phyloP scores from a whole-genome alignment of 768 basidiomycete genomes.

The Cystofilobasidium macerans region DNA sequence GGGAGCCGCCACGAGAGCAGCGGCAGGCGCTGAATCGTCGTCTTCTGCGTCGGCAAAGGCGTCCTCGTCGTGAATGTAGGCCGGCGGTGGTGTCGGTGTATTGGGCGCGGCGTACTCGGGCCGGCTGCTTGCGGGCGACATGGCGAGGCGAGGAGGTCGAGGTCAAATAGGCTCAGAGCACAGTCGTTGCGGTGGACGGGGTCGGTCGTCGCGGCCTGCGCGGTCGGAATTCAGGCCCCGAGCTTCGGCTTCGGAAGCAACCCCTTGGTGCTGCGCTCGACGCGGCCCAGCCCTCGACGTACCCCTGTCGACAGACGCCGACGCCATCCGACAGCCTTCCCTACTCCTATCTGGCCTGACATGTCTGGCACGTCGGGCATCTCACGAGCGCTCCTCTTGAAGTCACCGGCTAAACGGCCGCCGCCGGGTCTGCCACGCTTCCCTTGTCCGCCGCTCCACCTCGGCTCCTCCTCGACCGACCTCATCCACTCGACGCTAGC shows the following conservation, averaged over 20 bases:
- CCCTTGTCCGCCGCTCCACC: background rate
- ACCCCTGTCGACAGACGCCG: too few species aligned
- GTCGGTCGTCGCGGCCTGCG: too few species aligned
- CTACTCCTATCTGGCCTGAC: background rate
- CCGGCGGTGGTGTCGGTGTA: background rate
- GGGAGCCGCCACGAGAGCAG: background rate
- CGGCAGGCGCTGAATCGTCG: background rate
- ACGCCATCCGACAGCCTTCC: background rate
- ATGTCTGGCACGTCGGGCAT: conserved; percentile 9
- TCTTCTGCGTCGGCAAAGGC: background rate
- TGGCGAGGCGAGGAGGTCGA: background rate
- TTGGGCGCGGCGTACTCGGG: background rate
- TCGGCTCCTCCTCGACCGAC: conserved; percentile 1
- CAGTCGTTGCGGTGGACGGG: background rate
- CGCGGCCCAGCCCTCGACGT: too few species aligned
- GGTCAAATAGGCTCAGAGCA: background rate
- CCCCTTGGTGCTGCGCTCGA: too few species aligned
- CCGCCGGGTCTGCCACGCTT: background rate
- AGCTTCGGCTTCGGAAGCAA: too few species aligned
- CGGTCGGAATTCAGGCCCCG: too few species aligned
- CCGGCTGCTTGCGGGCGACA: background rate
- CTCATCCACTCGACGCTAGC: background rate
- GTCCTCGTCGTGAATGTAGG: conserved; percentile 5
- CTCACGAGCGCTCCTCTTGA: background rate
- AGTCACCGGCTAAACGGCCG: background rate